Evolutionary conservation across 352 stramenopile species (phyloP).

Genomic region (Globisporangium emineosum): DNA sequence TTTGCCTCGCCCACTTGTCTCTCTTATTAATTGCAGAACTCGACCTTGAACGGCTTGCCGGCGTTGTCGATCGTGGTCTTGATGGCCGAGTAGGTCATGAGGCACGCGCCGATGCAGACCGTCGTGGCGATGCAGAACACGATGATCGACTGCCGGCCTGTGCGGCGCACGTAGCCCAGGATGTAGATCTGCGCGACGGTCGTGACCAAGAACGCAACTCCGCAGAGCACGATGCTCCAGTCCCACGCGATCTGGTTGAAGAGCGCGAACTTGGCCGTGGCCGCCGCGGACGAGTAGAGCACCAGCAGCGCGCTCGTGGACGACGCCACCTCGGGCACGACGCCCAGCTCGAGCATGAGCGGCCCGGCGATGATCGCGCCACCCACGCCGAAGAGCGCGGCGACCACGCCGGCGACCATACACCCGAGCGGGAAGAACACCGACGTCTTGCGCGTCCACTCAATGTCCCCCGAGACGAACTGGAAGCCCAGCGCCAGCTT

Average conservation of each 20-base stretch:
- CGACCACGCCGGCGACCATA: constrained; percentile 36
- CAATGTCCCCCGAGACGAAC: constrained; percentile 37
- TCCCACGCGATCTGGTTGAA: constrained; percentile 52
- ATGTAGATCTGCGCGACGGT: constrained; percentile 49
- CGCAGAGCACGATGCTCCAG: constrained; percentile 36
- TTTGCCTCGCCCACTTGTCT: background rate
- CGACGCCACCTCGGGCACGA: constrained; percentile 47
- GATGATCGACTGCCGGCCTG: constrained; percentile 48
- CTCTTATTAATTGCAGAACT: constrained; percentile 34
- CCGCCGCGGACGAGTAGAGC: constrained; percentile 46
- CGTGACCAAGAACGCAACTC: constrained; percentile 43
- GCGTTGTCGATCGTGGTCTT: constrained; percentile 36
- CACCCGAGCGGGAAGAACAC: constrained; percentile 35
- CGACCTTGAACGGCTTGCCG: constrained; percentile 29
- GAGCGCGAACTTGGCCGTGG: constrained; percentile 48
- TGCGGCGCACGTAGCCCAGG: constrained; percentile 44
- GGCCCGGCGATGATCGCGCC: constrained; percentile 54
- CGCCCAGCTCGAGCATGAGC: constrained; percentile 56
- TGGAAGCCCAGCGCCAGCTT: constrained; percentile 40
- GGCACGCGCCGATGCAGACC: constrained; percentile 34
- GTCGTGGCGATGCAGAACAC: constrained; percentile 47
- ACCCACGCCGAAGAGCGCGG: constrained; percentile 47
- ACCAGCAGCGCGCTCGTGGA: constrained; percentile 49
- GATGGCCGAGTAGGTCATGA: constrained; percentile 57
- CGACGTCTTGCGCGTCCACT: constrained; percentile 39